Conservation (phyloP, 345 rosid genomes). For the Euphorbia peplus region DNA sequence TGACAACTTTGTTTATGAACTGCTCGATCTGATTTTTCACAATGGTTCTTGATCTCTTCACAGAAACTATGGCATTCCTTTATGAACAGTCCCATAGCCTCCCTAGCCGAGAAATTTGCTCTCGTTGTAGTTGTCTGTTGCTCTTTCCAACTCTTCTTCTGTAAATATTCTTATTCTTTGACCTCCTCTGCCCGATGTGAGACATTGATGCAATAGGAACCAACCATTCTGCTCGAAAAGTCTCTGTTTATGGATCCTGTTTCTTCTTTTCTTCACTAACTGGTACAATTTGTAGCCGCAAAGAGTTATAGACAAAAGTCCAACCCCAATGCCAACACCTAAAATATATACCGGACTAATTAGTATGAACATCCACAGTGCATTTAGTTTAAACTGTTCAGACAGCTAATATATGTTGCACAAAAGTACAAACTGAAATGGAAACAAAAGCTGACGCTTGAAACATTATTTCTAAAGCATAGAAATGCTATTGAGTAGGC, state of each 20-base stretch:
- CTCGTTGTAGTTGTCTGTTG: conserved; percentile 5
- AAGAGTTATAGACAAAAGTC: not conserved
- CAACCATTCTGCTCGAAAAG: conserved; percentile 8
- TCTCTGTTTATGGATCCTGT: conserved; percentile 5
- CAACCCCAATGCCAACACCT: conserved; percentile 6
- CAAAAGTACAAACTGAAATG: too few relatives aligned
- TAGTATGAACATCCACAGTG: too few relatives aligned
- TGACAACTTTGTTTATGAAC: conserved; percentile 15
- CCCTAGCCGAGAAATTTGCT: conserved; percentile 18
- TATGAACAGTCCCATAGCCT: conserved; percentile 12
- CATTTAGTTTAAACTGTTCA: too few relatives aligned
- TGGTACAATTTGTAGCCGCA: not conserved
- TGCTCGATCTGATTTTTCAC: not conserved
- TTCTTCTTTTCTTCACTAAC: not conserved
- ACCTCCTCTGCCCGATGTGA: not conserved
- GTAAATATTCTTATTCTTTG: conserved; percentile 1
- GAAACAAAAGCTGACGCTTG: too few relatives aligned
- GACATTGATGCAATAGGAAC: not conserved
- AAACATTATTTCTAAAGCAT: too few relatives aligned
- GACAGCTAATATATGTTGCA: too few relatives aligned
- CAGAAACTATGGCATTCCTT: conserved; percentile 19
- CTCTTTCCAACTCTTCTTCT: conserved; percentile 8
- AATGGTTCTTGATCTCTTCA: not conserved
- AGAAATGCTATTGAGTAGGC: too few relatives aligned
- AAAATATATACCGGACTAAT: not conserved